A percentile compares a stretch with the other conserved stretches of the same genome.
Conservation (phyloP, 345 rosid species). For the Theobroma cacao region DNA sequence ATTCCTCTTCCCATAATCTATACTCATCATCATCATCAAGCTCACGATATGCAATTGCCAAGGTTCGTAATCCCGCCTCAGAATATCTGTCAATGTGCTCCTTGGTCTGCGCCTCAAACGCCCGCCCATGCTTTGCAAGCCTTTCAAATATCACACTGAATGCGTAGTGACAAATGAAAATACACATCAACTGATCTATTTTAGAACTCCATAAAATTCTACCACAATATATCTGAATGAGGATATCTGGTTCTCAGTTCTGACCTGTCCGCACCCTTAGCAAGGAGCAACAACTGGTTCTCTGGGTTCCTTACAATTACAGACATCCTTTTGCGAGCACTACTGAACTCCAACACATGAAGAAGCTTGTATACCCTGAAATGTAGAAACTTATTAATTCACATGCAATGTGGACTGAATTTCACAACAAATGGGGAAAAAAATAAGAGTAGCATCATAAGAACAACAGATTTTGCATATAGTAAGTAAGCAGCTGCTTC, state of each 20-base stretch:
- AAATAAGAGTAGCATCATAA: neutral
- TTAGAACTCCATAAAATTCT: conserved; percentile 10
- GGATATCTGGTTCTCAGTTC: conserved; percentile 22
- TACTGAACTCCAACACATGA: conserved; percentile 80
- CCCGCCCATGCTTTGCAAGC: conserved; percentile 52
- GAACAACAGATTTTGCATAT: neutral
- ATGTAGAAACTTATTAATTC: conserved; percentile 14
- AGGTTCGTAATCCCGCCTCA: conserved; percentile 70
- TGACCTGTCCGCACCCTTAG: conserved; percentile 96
- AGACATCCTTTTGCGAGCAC: conserved; percentile 89
- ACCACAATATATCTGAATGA: neutral
- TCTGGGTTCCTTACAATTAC: conserved; percentile 68
- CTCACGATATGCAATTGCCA: conserved; percentile 75
- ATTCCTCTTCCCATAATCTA: conserved; percentile 52
- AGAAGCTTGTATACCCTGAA: conserved; percentile 74
- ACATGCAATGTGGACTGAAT: conserved; percentile 4
- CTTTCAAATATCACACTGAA: conserved; percentile 74
- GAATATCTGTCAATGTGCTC: conserved; percentile 60
- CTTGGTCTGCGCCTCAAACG: conserved; percentile 51
- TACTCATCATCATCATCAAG: conserved; percentile 64
- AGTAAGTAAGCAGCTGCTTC: neutral
- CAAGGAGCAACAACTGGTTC: conserved; percentile 56
- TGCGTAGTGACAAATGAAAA: conserved; percentile 11
- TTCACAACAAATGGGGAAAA: neutral
- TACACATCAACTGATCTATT: conserved; percentile 13